Base-by-base conservation (phyloP, 129 eudicot species). In the Erigeron canadensis region DNA sequence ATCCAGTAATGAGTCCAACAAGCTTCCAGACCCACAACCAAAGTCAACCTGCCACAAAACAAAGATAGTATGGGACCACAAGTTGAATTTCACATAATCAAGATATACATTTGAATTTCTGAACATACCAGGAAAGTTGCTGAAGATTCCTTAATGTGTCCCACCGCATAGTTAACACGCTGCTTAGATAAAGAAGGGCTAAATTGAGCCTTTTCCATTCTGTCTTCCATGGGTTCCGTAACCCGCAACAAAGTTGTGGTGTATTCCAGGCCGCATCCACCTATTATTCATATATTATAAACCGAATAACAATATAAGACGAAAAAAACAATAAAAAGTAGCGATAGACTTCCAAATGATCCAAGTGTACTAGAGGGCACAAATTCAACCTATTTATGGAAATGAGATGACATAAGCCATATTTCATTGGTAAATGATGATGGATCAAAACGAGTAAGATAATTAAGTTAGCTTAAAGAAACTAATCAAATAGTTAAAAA, bases 11-110 rank as follows among this genome's bases (percentile, higher is more conserved):
- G 97, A 87, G 66, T 95, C 99, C 86, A 95, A 67, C 73, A 95
- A 85, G 69, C 99, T 95, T 74, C 99, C 99, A 39, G 99, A 90
- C 45, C 97, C 99, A 83, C 97, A 95, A 46, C 99, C 99, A 39
- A 95, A 95, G 77, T 95, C 99, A 84, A 95, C 92, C 99, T 95
- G 87, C 80, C 74, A 78, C 18, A 45, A 21, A 70, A 51, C 21
- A 47, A 63, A n/a, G 11, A 75, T 82, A 61, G 69, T 72, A 15
- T 9, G n/a, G 41, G 28, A 77, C 16, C 57, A 65, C 28, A 21
- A 1, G 60, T 43, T 17, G 17, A 28, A 72, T n/a, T 72, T 54
- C 38, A 40, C 15, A 69, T 17, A 81, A 23, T 12, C 7, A 10
- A 72, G 4, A 10, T 3, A 45, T 12, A 70, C 19, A 77, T 54